phyloP scores from a whole-genome alignment of 768 basidiomycete genomes.

The Psilocybe sp. region DNA sequence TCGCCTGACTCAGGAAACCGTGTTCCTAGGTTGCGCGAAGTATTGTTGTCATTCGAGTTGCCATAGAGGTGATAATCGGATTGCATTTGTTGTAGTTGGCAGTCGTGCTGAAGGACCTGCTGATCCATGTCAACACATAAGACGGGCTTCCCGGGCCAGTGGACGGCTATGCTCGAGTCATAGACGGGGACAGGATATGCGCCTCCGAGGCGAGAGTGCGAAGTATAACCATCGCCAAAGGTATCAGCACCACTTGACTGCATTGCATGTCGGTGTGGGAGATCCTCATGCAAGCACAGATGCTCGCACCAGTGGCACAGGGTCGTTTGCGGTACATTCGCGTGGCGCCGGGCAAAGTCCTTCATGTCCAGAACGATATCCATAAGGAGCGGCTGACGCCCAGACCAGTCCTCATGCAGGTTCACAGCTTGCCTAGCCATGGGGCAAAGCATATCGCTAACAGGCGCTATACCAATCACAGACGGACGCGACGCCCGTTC shows the following conservation, averaged over 20 bases:
- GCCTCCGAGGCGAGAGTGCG: too few species aligned
- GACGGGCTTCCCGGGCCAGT: too few species aligned
- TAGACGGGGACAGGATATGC: too few species aligned
- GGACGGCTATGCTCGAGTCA: too few species aligned
- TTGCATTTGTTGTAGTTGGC: too few species aligned
- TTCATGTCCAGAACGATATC: conserved; percentile 44
- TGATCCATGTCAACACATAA: too few species aligned
- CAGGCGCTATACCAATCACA: neutral
- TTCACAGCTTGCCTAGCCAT: conserved; percentile 9
- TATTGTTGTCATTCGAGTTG: neutral
- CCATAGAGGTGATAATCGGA: neutral
- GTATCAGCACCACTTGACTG: too few species aligned
- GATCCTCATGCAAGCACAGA: too few species aligned
- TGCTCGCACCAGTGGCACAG: neutral
- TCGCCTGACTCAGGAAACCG: conserved; percentile 40
- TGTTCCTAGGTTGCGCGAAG: neutral
- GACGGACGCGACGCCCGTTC: neutral
- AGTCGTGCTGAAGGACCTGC: too few species aligned
- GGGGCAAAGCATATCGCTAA: conserved; percentile 1
- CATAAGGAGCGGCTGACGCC: conserved; percentile 39
- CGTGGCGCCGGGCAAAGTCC: conserved; percentile 25
- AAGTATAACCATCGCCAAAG: too few species aligned
- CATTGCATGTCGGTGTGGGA: too few species aligned
- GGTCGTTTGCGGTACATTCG: conserved; percentile 20
- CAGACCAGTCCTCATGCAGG: conserved; percentile 24